These are phyloP conservation scores for Rhododendron vialii DNA, from an alignment of 148 eudicot genomes.

Conservation along the genomic window DNA sequence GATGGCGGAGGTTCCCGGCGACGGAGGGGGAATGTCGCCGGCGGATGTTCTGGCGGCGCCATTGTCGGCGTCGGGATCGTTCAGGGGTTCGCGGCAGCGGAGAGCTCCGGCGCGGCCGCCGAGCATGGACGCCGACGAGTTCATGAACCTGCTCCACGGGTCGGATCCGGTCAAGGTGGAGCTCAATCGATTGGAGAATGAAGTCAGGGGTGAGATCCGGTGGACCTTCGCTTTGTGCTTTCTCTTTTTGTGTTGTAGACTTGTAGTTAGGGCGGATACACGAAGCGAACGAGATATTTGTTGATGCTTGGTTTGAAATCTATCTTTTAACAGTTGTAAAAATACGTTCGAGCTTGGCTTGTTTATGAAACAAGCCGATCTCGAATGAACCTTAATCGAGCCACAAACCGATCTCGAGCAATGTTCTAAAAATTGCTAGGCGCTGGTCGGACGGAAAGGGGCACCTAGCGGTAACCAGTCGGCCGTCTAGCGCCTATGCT, in stretches of 20 bases:
- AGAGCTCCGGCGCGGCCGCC: conserved; percentile 52
- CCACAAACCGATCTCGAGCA: neutral
- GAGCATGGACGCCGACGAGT: conserved; percentile 83
- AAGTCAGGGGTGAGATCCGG: conserved; percentile 74
- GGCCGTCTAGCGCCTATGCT: neutral
- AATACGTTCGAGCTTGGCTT: neutral
- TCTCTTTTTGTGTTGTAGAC: neutral
- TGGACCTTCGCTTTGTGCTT: conserved; percentile 4
- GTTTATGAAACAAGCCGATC: neutral
- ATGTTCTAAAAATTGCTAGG: neutral
- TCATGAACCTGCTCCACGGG: conserved; percentile 76
- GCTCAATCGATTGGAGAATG: conserved; percentile 92
- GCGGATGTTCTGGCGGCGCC: conserved; percentile 32
- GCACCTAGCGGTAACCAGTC: neutral
- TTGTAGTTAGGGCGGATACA: neutral
- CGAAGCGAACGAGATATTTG: neutral
- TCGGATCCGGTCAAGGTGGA: conserved; percentile 99
- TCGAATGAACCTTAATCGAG: neutral
- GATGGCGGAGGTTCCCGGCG: conserved; percentile 41
- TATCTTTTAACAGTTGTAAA: neutral
- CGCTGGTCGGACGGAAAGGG: neutral
- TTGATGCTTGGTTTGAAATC: no score
- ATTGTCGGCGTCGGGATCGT: conserved; percentile 51
- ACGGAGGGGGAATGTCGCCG: conserved; percentile 19
- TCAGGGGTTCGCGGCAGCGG: conserved; percentile 49